A percentile compares a stretch with the other conserved stretches of the same genome.
phyloP scores from a whole-genome alignment of 1,284 basidiomycete genomes.

The Cystobasidium pallidum region DNA sequence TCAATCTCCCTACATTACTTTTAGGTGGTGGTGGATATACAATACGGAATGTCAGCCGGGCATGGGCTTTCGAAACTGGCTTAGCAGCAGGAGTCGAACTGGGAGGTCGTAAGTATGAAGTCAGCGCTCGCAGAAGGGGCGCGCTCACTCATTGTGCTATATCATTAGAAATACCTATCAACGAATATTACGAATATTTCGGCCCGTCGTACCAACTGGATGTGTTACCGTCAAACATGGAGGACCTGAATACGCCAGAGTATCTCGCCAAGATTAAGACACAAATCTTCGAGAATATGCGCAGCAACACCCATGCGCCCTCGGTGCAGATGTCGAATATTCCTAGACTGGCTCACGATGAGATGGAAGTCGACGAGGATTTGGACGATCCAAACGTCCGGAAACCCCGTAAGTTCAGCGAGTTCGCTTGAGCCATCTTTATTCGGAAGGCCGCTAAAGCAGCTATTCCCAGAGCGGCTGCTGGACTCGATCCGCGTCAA shows the following conservation, averaged over 20 bases:
- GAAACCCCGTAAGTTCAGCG: conserved; percentile 63
- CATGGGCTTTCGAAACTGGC: conserved; percentile 98
- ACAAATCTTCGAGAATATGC: conserved; percentile 87
- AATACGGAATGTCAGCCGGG: conserved; percentile 94
- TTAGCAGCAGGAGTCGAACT: conserved; percentile 94
- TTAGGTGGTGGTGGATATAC: conserved; percentile 98
- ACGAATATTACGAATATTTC: conserved; percentile 99
- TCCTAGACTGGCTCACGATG: conserved; percentile 47
- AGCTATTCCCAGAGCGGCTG: conserved; percentile 57
- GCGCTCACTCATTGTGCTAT: conserved; percentile 24
- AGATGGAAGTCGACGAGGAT: conserved; percentile 70
- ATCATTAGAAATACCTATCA: conserved; percentile 80
- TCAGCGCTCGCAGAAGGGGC: conserved; percentile 4
- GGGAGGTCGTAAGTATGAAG: conserved; percentile 66
- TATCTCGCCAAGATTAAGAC: conserved; percentile 92
- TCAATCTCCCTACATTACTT: conserved; percentile 87
- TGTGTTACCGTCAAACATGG: conserved; percentile 92
- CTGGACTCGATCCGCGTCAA: conserved; percentile 73
- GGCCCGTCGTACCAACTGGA: conserved; percentile 98
- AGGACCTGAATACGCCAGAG: conserved; percentile 89
- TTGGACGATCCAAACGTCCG: conserved; percentile 65
- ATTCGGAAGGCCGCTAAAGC: background rate
- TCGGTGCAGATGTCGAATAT: conserved; percentile 67
- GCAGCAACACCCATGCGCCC: conserved; percentile 76
- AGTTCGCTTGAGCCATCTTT: background rate